Conservation (phyloP, 331 rosid species). For the Stylosanthes scabra region DNA sequence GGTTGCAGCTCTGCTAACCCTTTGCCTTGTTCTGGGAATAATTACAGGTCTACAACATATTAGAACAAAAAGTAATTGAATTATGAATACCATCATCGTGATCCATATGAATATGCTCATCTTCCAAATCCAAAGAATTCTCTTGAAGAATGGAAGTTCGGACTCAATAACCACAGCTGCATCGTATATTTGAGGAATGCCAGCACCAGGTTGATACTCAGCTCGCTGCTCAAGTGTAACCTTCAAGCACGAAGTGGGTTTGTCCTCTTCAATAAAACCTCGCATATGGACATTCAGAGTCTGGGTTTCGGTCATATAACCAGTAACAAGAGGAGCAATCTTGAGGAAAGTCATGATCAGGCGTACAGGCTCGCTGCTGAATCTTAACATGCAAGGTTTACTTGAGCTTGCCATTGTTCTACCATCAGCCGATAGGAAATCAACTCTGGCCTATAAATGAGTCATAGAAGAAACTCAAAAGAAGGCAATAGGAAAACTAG, state of each 20-base stretch:
- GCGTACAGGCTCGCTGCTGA: slow-evolving; percentile 80
- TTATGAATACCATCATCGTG: slow-evolving; percentile 54
- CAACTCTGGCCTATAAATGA: slow-evolving; percentile 65
- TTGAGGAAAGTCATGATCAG: slow-evolving; percentile 65
- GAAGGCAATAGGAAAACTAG: slow-evolving; percentile 3
- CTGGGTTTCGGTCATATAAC: slow-evolving; percentile 74
- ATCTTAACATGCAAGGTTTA: slow-evolving; percentile 78
- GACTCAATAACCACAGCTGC: slow-evolving; percentile 66
- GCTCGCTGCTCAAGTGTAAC: slow-evolving; percentile 83
- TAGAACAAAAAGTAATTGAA: slow-evolving; percentile 56
- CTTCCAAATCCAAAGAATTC: slow-evolving; percentile 84
- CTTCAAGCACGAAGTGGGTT: slow-evolving; percentile 73
- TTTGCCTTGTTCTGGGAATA: slow-evolving; percentile 64
- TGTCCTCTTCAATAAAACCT: slow-evolving; percentile 65
- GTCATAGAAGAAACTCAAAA: slow-evolving; percentile 20
- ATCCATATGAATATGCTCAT: slow-evolving; percentile 73
- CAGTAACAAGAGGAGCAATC: slow-evolving; percentile 73
- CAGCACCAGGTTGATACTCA: slow-evolving; percentile 72
- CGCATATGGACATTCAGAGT: slow-evolving; percentile 64
- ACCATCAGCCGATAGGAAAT: slow-evolving; percentile 60
- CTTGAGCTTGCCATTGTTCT: slow-evolving; percentile 71
- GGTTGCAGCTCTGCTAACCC: slow-evolving; percentile 38
- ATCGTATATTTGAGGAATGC: slow-evolving; percentile 87
- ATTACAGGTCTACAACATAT: slow-evolving; percentile 67
- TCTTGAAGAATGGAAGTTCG: slow-evolving; percentile 62